Evolutionary conservation across 2,329 filamentous ascomycete species (phyloP).

Genomic region (Colletotrichum phormii): DNA sequence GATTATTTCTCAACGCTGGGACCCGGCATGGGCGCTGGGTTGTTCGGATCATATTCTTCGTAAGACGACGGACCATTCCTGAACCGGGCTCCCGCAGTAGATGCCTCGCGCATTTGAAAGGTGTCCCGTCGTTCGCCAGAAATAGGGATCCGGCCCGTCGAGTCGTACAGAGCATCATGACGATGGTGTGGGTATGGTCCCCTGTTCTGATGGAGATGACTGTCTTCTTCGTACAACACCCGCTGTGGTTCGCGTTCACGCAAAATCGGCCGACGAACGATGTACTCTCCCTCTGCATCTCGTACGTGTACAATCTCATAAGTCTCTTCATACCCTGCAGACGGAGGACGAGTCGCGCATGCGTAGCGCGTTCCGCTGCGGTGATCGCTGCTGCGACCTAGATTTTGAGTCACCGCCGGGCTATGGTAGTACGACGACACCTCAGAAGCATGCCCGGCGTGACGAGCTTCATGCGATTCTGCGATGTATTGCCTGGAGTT

Average conservation of each 20-base stretch:
- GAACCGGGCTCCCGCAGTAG: background rate
- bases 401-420: background rate
- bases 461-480: background rate
- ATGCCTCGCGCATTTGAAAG: background rate
- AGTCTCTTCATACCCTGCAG: conserved; percentile 41
- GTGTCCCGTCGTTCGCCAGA: background rate
- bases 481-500: background rate
- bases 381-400: background rate
- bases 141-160: background rate
- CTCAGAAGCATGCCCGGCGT: background rate
- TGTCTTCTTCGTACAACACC: conserved; percentile 38
- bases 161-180: background rate
- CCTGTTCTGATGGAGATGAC: background rate
- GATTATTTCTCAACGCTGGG: background rate
- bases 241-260: conserved; percentile 43
- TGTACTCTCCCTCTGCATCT: conserved; percentile 58
- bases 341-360: background rate
- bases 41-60: conserved; percentile 59
- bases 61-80: conserved; percentile 29
- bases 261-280: conserved; percentile 55
- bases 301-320: conserved; percentile 60
- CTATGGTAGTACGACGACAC: background rate
- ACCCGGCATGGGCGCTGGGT: conserved; percentile 42
- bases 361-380: background rate
- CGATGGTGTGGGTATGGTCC: background rate